Conservation (phyloP, 306 rosid species). For the Comarum palustre region DNA sequence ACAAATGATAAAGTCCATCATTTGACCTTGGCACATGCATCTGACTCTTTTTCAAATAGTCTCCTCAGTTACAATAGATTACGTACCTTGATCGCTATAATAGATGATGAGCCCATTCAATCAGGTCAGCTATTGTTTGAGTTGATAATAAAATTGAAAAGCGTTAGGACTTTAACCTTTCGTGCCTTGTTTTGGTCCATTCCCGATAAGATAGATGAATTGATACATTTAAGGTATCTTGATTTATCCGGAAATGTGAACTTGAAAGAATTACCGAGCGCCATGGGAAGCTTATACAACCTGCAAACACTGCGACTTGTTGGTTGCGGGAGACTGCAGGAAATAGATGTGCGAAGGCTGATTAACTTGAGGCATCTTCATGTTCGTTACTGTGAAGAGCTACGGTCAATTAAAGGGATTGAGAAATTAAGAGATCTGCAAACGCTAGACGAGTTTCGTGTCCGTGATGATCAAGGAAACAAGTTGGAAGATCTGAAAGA, state of each 20-base stretch:
- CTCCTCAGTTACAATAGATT: background rate
- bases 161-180: background rate
- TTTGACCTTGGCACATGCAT: background rate
- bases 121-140: background rate
- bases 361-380: too few relatives aligned
- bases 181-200: too few relatives aligned
- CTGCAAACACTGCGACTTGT: background rate
- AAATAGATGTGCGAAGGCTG: too few relatives aligned
- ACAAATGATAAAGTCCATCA: background rate
- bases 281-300: background rate
- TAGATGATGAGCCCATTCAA: too few relatives aligned
- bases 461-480: too few relatives aligned
- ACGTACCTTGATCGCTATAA: background rate
- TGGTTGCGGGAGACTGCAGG: rapidly evolving
- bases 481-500: background rate
- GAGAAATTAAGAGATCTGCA: too few relatives aligned
- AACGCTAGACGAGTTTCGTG: too few relatives aligned
- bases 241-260: rapidly evolving
- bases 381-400: rapidly evolving
- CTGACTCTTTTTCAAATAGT: rapidly evolving
- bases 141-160: background rate
- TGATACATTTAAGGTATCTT: constrained; percentile 10
- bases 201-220: background rate
- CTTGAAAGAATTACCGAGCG: background rate
- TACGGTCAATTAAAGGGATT: too few relatives aligned